Conservation (phyloP, 192 early-diverging fungal genomes). For the Linnemannia exigua region DNA sequence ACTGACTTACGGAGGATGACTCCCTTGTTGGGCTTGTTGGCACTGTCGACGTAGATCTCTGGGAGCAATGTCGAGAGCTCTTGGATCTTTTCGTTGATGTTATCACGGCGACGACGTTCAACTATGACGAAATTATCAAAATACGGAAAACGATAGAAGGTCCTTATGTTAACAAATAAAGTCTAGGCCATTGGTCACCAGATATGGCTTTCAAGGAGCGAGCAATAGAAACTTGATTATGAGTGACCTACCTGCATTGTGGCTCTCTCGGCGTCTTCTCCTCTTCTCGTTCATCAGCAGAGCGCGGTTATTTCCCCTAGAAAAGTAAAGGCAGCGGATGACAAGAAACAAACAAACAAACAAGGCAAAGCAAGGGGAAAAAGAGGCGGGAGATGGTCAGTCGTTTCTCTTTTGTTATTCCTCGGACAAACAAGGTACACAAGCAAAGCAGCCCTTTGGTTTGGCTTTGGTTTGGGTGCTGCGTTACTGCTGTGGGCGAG, state of each 20-base stretch:
- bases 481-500: slow-evolving; percentile 6
- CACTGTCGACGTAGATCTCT: slow-evolving; percentile 77
- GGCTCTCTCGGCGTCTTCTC: slow-evolving; percentile 92
- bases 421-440: not conserved
- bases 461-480: not conserved
- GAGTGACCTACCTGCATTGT: slow-evolving; percentile 80
- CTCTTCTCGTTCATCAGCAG: slow-evolving; percentile 80
- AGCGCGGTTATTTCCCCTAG: slow-evolving; percentile 38
- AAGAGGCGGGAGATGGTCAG: slow-evolving; percentile 12
- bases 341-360: not conserved
- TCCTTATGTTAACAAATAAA: slow-evolving; percentile 1
- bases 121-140: slow-evolving; percentile 63
- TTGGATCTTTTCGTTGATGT: slow-evolving; percentile 99
- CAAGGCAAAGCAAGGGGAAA: not conserved
- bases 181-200: not conserved
- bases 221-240: not conserved
- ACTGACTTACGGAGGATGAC: slow-evolving; percentile 94
- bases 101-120: slow-evolving; percentile 94
- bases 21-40: slow-evolving; percentile 97
- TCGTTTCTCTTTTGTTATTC: not conserved
- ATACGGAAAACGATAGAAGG: not conserved
- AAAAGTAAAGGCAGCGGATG: not conserved
- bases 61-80: slow-evolving; percentile 91
- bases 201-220: not conserved
- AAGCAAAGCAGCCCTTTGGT: not conserved